A percentile compares a stretch with the other conserved stretches of the same genome.
Conservation (phyloP, 305 asterid genomes). For the Coffea humblotiana region DNA sequence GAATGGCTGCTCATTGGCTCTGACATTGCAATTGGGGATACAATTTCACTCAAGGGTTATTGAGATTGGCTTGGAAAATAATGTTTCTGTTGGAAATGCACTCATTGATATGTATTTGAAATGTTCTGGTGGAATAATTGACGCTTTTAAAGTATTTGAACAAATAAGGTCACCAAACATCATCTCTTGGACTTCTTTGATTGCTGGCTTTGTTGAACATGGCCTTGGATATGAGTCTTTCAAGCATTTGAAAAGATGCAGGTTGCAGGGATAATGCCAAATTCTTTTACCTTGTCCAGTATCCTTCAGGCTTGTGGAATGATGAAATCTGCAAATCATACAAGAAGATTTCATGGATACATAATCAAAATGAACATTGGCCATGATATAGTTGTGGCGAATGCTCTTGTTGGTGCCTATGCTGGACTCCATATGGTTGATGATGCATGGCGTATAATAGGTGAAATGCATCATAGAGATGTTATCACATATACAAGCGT, state of each 20-base stretch:
- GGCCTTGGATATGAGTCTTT: conserved; percentile 9
- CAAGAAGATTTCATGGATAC: conserved; percentile 38
- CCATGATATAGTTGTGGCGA: conserved; percentile 26
- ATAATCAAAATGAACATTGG: conserved; percentile 29
- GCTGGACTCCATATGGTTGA: conserved; percentile 29
- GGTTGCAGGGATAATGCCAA: conserved; percentile 10
- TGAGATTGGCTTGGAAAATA: conserved; percentile 12
- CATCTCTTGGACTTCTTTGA: conserved; percentile 21
- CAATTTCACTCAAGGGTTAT: conserved; percentile 13
- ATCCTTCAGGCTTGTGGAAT: conserved; percentile 34
- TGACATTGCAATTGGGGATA: conserved; percentile 11
- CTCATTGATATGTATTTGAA: conserved; percentile 20
- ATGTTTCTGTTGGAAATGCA: conserved; percentile 21
- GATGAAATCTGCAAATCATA: conserved; percentile 1
- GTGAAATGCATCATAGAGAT: conserved; percentile 21
- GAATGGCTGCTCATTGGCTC: conserved; percentile 2
- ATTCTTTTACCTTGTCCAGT: conserved; percentile 30
- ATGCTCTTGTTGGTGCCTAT: conserved; percentile 47
- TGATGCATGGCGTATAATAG: conserved; percentile 16
- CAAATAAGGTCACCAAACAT: conserved; percentile 5
- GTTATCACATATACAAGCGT: conserved; percentile 20
- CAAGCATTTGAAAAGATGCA: conserved; percentile 12
- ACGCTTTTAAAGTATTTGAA: conserved; percentile 9
- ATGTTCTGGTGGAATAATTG: neutral
- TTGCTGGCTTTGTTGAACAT: conserved; percentile 16